Percentiles rank a stretch among this genome's conserved stretches.
phyloP scores from a whole-genome alignment of 2,329 filamentous ascomycete species.

The Gnomoniopsis sp. region DNA sequence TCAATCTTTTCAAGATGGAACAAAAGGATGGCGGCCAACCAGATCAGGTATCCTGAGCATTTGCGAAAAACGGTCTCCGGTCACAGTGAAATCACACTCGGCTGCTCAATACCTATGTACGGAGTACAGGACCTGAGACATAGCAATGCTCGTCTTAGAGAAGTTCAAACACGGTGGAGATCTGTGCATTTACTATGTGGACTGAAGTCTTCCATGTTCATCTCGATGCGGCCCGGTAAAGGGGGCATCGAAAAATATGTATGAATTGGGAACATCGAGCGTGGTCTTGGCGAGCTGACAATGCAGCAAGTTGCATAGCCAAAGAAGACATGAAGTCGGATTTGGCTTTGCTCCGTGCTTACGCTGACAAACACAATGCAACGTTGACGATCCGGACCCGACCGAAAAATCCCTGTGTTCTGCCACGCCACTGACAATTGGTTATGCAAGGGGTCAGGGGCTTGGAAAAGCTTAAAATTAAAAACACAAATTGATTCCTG shows the following conservation, averaged over 20 bases:
- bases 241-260: not conserved
- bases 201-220: no score
- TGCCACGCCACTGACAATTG: not conserved
- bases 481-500: not conserved
- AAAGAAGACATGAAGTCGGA: not conserved
- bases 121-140: no score
- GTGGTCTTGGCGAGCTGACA: not conserved
- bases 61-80: not conserved
- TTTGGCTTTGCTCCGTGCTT: constrained; percentile 5
- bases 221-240: no score
- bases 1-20: not conserved
- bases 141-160: no score
- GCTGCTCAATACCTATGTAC: no score
- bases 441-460: not conserved
- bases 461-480: not conserved
- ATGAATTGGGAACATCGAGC: no score
- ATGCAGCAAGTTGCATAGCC: not conserved
- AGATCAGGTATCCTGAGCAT: not conserved
- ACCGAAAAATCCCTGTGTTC: not conserved
- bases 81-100: no score
- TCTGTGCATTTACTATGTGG: no score
- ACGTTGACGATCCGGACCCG: not conserved
- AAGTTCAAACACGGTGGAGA: no score
- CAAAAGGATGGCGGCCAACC: not conserved
- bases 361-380: not conserved